Conservation (phyloP, 805 yeast species). For the Candida sithepensis region DNA sequence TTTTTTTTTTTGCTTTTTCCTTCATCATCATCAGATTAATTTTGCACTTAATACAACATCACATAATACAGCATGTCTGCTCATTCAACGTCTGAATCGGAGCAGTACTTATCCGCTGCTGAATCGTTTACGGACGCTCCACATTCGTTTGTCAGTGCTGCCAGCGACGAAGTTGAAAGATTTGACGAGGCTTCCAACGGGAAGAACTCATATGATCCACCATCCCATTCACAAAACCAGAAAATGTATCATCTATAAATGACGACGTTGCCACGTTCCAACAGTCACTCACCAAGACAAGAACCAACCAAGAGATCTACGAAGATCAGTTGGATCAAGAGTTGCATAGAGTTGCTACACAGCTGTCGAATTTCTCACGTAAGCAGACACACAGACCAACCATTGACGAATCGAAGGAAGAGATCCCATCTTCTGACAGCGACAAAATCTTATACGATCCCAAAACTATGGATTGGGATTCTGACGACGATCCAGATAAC, state of each 20-base stretch:
- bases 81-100: not conserved
- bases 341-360: constrained; percentile 19
- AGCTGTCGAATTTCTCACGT: constrained; percentile 17
- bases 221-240: not conserved
- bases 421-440: constrained; percentile 11
- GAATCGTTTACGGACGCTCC: constrained; percentile 5
- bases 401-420: constrained; percentile 7
- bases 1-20: too few species aligned
- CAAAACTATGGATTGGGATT: constrained; percentile 52
- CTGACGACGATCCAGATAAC: constrained; percentile 55
- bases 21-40: not conserved
- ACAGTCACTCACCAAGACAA: constrained; percentile 7
- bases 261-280: constrained; percentile 10
- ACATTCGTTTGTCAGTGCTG: not conserved
- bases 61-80: not conserved
- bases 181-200: not conserved
- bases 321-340: constrained; percentile 23
- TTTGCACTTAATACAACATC: not conserved
- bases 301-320: constrained; percentile 15
- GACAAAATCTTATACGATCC: constrained; percentile 35
- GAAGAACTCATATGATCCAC: not conserved
- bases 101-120: not conserved
- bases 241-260: not conserved
- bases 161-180: not conserved
- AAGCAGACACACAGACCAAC: constrained; percentile 10